Percentiles rank a stretch among this genome's conserved stretches.
phyloP scores from a whole-genome alignment of 225 moss, liverwort and hornwort species.

The Pseudisothecium myosuroides region DNA sequence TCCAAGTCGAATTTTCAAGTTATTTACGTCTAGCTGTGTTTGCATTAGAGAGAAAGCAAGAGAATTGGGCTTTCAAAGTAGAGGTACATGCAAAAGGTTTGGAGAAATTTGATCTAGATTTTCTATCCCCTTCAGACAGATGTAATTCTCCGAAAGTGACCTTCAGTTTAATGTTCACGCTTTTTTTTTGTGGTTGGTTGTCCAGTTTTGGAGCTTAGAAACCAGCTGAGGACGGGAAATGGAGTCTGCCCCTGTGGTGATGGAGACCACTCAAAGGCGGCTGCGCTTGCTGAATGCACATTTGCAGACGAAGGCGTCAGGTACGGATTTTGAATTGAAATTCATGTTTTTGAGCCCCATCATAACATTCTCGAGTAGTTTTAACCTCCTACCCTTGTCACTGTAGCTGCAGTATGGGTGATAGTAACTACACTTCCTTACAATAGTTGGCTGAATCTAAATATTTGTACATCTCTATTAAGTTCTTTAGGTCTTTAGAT shows the following conservation, averaged over 20 bases:
- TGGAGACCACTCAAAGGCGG: slow-evolving; percentile 26
- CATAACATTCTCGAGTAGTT: neutral
- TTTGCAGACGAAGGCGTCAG: slow-evolving; percentile 13
- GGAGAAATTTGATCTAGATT: neutral
- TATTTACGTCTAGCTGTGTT: neutral
- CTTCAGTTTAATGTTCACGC: neutral
- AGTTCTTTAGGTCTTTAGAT: neutral
- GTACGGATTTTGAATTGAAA: neutral
- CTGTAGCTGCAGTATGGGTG: neutral
- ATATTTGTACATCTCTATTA: neutral
- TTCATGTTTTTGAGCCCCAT: neutral
- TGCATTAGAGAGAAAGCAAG: neutral
- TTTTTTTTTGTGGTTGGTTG: neutral
- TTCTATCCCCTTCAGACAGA: neutral
- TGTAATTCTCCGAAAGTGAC: neutral
- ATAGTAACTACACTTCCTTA: neutral
- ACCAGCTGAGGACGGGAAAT: neutral
- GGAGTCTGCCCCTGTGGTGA: slow-evolving; percentile 1
- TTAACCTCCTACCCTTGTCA: neutral
- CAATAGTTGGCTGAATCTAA: neutral
- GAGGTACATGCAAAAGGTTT: neutral
- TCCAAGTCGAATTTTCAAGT: neutral
- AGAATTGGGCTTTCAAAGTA: neutral
- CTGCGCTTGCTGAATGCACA: slow-evolving; percentile 24
- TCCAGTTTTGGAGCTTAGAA: neutral